phyloP scores from a whole-genome alignment of 306 rosid species.

The Casuarina equisetifolia region DNA sequence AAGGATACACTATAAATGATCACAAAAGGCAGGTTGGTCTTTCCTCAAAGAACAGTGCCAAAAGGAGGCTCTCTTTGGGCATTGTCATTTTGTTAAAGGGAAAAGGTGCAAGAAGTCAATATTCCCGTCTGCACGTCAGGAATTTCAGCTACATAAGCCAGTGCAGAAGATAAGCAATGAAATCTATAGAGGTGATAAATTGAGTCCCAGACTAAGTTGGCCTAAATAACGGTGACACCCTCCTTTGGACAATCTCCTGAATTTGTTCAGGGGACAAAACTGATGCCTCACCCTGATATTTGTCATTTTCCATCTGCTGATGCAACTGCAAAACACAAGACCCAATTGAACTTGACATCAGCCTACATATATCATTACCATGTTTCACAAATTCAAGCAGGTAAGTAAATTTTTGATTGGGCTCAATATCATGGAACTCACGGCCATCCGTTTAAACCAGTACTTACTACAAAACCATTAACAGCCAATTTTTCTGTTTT shows the following conservation, averaged over 20 bases:
- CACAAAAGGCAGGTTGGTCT: too few relatives aligned
- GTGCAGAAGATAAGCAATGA: conserved; percentile 2
- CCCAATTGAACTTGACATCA: not conserved
- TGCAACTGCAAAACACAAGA: conserved; percentile 42
- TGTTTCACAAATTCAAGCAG: not conserved
- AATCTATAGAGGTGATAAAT: not conserved
- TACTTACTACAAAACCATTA: not conserved
- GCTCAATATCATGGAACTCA: not conserved
- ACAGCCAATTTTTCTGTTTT: not conserved
- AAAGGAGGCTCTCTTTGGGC: too few relatives aligned
- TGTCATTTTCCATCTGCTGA: conserved; percentile 60
- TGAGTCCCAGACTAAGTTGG: conserved; percentile 42
- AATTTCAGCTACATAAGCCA: not conserved
- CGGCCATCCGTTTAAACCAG: not conserved
- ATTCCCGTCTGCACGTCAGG: not conserved
- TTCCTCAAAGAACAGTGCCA: not conserved
- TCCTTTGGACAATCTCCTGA: conserved; percentile 64
- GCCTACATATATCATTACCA: too few relatives aligned
- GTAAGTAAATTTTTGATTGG: not conserved
- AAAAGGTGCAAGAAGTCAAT: not conserved
- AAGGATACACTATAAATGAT: too few relatives aligned
- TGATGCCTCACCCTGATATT: conserved; percentile 53
- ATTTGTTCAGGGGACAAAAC: conserved; percentile 57
- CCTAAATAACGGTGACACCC: conserved; percentile 50
- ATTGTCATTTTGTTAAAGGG: too few relatives aligned